These are phyloP conservation scores for Cryphonectria radicalis DNA, from an alignment of 2,329 filamentous ascomycete genomes.

Conservation along the genomic window DNA sequence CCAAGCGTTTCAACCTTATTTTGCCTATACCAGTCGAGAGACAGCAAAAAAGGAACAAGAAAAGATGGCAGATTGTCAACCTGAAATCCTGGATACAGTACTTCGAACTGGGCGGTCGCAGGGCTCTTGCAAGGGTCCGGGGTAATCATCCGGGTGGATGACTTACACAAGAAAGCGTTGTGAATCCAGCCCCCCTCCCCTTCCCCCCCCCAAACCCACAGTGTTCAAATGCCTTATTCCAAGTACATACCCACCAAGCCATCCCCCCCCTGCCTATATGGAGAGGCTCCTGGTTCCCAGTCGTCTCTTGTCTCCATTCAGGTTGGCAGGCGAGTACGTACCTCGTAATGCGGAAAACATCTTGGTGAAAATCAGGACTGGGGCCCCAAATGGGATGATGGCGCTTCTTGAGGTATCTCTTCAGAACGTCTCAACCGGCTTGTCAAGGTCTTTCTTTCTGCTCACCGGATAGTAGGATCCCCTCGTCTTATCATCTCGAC, in stretches of 20 bases:
- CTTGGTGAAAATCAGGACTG: slow-evolving; percentile 21
- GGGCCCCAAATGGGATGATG: slow-evolving; percentile 17
- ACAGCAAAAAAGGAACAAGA: slow-evolving; percentile 1
- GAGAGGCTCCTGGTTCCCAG: slow-evolving; percentile 20
- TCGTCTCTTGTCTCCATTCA: slow-evolving; percentile 16
- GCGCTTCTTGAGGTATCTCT: slow-evolving; percentile 12
- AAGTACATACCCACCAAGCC: slow-evolving; percentile 16
- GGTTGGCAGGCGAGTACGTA: slow-evolving; percentile 19
- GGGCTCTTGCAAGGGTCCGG: slow-evolving; percentile 17
- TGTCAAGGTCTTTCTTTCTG: background rate
- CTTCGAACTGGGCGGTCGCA: slow-evolving; percentile 13
- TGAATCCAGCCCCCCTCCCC: slow-evolving; percentile 26
- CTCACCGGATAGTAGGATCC: background rate
- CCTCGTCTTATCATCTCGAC: slow-evolving; percentile 6
- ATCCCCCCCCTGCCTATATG: slow-evolving; percentile 21
- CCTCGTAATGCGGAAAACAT: slow-evolving; percentile 22
- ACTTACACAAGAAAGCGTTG: slow-evolving; percentile 15
- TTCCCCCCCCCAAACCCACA: slow-evolving; percentile 1
- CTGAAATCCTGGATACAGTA: slow-evolving; percentile 2
- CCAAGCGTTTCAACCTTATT: slow-evolving; percentile 16
- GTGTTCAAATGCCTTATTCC: slow-evolving; percentile 19
- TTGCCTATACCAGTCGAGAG: slow-evolving; percentile 16
- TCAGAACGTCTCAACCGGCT: slow-evolving; percentile 18
- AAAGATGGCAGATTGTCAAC: slow-evolving; percentile 20
- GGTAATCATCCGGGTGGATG: slow-evolving; percentile 19